Base-by-base conservation (phyloP, 805 yeast species). In the Metschnikowia sp. region DNA sequence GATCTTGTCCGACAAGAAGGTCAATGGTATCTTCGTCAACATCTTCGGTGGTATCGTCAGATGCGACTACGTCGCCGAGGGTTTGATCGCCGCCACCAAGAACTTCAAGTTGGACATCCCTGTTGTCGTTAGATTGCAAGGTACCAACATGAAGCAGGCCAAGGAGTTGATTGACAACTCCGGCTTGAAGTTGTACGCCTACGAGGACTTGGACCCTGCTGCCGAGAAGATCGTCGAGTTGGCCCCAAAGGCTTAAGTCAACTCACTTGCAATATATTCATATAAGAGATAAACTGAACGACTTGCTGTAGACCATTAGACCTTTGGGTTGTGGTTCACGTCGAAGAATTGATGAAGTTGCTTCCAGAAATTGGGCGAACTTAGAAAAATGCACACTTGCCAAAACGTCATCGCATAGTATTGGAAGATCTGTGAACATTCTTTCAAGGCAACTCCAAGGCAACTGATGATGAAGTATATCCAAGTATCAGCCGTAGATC, bases 41-140 rank as follows among this genome's bases (percentile, higher is more conserved):
- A 94, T 94, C 64, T 94, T 94, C 64, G 99, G 99, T 70, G 99
- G 99, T 78, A 94, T 94, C 61, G 99, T 94, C 61, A 89, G 99
- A 81, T 94, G 99, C 76, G 99, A 94, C 76, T 89, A 83, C 76
- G 97, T 94, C 55, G 99, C 99, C 62, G 84, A 84, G 75, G 99
- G 99, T 74, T 82, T 94, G 68, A 91, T 94, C 62, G 88, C 91
- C 57, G 97, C 97, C 45, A 83, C 97, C 57, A 89, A 89, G 75
- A 86, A 86, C 77, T 82, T 94, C 78, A 83, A 86, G 63, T 83
- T 94, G 69, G 83, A 80, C 55, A 87, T 94, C 47, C 99, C 99
- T 58, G 94, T 94, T 63, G 96, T 94, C 59, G 98, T 91, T 53
- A 89, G 99, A 83, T 80, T 94, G 67, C 98, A 95, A 79, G 99